Base-by-base conservation (phyloP, 805 yeast genomes). In the Myxozyma monticola region DNA sequence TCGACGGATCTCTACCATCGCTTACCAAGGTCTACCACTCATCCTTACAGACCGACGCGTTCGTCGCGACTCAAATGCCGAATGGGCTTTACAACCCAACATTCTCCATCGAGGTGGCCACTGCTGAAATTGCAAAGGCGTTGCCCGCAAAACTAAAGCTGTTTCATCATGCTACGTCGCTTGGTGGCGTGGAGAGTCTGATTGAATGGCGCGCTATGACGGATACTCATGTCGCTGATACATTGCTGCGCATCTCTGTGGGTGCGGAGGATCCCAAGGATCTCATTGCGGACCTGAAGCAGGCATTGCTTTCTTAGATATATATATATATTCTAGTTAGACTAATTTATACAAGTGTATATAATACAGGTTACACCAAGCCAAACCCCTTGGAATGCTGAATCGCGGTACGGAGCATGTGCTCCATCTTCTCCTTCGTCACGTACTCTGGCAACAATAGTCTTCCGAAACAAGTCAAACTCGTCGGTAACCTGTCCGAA, bases 131-230 rank as follows among this genome's bases (percentile, higher is more conserved):
- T 31, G 96, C 96, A 0, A 78, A 75, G 57, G 47, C 60, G 8
- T 71, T 90, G 14, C 95, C 96, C 6, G 72, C 83, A 2, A 76
- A 73, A 51, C 71, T 88, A 51, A 77, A 79, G 59, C 78, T 77
- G 56, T 88, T 89, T 71, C 84, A 83, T 60, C 98, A 90, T 68
- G 96, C 96, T 3, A 89, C 96, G 0, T 88, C 96, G 1, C 72
- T 91, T 24, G 97, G 97, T 34, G 96, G 97, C 20, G 87, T 85
- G 12, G 97, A 91, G 68, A 84, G 95, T 39, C 71, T 89, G 62
- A 80, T 90, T 49, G 97, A 90, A 68, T 88, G 96, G 96, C 79
- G 96, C 64, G 83, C 88, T 0, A 63, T 90, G 69, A 76, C 84
- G 21, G 91, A 88, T 63, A 65, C 76, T 1, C 57, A 69, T 3